These are phyloP conservation scores for Carpinus fangiana DNA, from an alignment of 306 rosid genomes.

Conservation along the genomic window DNA sequence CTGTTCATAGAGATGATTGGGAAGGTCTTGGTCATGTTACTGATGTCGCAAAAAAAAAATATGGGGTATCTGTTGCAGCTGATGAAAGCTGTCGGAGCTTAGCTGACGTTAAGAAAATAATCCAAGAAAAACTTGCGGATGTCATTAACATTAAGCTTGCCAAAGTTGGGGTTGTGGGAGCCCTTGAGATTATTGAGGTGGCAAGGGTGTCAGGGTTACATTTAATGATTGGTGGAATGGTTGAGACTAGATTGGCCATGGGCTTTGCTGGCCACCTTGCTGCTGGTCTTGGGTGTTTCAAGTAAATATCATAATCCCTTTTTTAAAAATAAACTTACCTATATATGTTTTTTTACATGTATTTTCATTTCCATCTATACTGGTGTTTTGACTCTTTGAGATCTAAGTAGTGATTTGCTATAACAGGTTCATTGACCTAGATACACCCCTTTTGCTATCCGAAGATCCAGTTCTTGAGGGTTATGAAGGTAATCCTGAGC, in stretches of 20 bases:
- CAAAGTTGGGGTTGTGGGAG: conserved; percentile 82
- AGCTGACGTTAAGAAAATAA: conserved; percentile 69
- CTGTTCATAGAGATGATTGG: conserved; percentile 97
- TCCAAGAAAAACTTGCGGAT: conserved; percentile 61
- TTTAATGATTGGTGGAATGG: conserved; percentile 94
- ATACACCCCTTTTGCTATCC: conserved; percentile 72
- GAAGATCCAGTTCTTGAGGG: conserved; percentile 89
- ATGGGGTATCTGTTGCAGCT: conserved; percentile 87
- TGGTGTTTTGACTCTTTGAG: not conserved
- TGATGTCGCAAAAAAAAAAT: conserved; percentile 58
- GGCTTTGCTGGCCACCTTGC: conserved; percentile 93
- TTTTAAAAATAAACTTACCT: not conserved
- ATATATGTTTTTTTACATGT: not conserved
- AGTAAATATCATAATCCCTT: conserved; percentile 37
- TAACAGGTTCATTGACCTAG: conserved; percentile 76
- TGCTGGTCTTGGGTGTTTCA: conserved; percentile 85
- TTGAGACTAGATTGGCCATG: conserved; percentile 91
- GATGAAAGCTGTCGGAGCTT: conserved; percentile 88
- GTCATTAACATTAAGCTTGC: conserved; percentile 92
- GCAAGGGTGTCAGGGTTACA: conserved; percentile 59
- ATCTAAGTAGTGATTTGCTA: not conserved
- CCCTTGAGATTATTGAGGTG: conserved; percentile 69
- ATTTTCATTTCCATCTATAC: not conserved
- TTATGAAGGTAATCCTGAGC: conserved; percentile 61
- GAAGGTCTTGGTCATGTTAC: conserved; percentile 86